Percentiles rank a stretch among this genome's conserved stretches.
These are phyloP conservation scores for Neonectria hederae DNA, from an alignment of 2,329 filamentous ascomycete species.

Conservation along the genomic window DNA sequence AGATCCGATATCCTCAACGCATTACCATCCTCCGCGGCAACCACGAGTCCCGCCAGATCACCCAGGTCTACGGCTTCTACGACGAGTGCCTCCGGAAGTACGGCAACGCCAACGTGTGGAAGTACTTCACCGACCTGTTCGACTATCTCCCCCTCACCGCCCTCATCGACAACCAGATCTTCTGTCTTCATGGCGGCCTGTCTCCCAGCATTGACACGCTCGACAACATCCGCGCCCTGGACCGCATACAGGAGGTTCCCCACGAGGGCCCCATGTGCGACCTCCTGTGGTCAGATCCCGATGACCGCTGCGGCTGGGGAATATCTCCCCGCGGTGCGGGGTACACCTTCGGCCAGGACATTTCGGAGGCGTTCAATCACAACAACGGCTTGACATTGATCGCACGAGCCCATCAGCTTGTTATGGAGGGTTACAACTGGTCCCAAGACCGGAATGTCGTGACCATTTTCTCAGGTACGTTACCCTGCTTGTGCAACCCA, in stretches of 20 bases:
- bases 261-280: constrained; percentile 99
- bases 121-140: constrained; percentile 98
- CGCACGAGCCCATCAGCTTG: constrained; percentile 94
- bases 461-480: constrained; percentile 92
- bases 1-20: constrained; percentile 96
- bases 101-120: constrained; percentile 99
- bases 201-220: constrained; percentile 96
- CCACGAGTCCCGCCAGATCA: constrained; percentile 99
- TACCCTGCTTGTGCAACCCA: constrained; percentile 9
- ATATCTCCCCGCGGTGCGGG: constrained; percentile 94
- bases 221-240: constrained; percentile 93
- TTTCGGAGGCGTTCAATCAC: constrained; percentile 98
- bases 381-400: constrained; percentile 98
- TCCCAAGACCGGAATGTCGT: constrained; percentile 98
- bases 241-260: constrained; percentile 97
- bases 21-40: constrained; percentile 99
- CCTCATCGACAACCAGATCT: constrained; percentile 98
- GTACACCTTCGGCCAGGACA: constrained; percentile 96
- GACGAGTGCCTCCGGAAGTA: constrained; percentile 99
- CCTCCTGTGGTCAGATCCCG: constrained; percentile 96
- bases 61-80: constrained; percentile 99
- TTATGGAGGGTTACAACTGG: constrained; percentile 99
- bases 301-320: constrained; percentile 95
- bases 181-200: constrained; percentile 96
- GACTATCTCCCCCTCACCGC: constrained; percentile 97